Conservation (phyloP, 2,329 filamentous ascomycete species). For the Chaetomiaceae sp. region DNA sequence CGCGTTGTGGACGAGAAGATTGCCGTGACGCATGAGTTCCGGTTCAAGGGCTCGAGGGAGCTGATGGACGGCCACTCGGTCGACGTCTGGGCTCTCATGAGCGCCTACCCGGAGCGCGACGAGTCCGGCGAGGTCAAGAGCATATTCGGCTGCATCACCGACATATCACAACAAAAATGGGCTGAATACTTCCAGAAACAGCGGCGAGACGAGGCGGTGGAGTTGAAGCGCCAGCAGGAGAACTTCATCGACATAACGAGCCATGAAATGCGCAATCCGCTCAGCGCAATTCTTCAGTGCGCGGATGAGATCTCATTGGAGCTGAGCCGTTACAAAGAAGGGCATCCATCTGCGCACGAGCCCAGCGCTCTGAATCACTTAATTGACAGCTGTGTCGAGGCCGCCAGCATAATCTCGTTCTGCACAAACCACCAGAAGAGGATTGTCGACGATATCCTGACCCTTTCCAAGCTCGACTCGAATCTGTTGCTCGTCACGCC, state of each 20-base stretch:
- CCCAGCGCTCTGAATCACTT: conserved; percentile 41
- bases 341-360: conserved; percentile 17
- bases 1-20: conserved; percentile 55
- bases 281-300: conserved; percentile 67
- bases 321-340: conserved; percentile 38
- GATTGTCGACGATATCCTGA: conserved; percentile 67
- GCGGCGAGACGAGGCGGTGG: conserved; percentile 66
- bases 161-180: conserved; percentile 81
- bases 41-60: conserved; percentile 64
- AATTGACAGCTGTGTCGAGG: conserved; percentile 57
- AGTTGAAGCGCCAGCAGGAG: conserved; percentile 63
- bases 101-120: conserved; percentile 66
- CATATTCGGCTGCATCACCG: conserved; percentile 75
- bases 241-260: conserved; percentile 74
- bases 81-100: conserved; percentile 73
- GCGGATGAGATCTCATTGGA: conserved; percentile 66
- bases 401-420: conserved; percentile 73
- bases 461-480: conserved; percentile 68
- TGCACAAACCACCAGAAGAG: conserved; percentile 76
- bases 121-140: conserved; percentile 59
- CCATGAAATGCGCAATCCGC: conserved; percentile 67
- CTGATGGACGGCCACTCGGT: conserved; percentile 52
- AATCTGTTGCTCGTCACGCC: conserved; percentile 67
- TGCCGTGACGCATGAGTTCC: conserved; percentile 64
- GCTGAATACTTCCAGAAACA: conserved; percentile 74